phyloP scores from a whole-genome alignment of 2,329 filamentous ascomycete genomes.

The Grosmannia penicillata region DNA sequence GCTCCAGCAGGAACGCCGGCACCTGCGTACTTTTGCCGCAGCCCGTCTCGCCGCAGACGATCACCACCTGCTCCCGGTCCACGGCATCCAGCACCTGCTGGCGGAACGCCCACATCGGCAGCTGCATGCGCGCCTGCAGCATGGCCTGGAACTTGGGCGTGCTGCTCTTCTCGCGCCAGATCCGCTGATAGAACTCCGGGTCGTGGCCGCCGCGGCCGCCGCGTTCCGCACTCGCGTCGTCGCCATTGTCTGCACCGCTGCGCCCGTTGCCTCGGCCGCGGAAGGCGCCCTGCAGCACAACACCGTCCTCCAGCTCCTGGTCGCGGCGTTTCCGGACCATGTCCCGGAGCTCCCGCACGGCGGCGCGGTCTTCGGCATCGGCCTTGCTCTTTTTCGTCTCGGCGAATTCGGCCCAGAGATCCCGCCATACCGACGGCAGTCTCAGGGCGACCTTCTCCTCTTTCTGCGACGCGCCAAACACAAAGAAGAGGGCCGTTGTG shows the following conservation, averaged over 20 bases:
- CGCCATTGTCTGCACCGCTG: conserved; percentile 28
- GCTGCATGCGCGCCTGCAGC: conserved; percentile 59
- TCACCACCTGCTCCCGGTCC: conserved; percentile 69
- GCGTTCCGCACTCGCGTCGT: too few relatives aligned
- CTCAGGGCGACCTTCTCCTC: conserved; percentile 76
- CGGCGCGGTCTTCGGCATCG: conserved; percentile 55
- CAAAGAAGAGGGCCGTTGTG: conserved; percentile 65
- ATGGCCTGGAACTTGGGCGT: conserved; percentile 59
- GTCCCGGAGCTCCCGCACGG: conserved; percentile 52
- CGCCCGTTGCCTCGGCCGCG: conserved; percentile 41
- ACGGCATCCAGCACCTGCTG: conserved; percentile 65
- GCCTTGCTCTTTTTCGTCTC: conserved; percentile 53
- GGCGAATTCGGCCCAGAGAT: conserved; percentile 70
- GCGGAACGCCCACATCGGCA: conserved; percentile 83
- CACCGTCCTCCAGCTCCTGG: conserved; percentile 55
- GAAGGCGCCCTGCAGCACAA: conserved; percentile 66
- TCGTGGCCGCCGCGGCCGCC: conserved; percentile 20
- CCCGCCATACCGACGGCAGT: conserved; percentile 67
- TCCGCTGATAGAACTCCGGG: conserved; percentile 34
- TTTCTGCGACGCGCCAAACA: conserved; percentile 63
- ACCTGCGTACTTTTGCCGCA: conserved; percentile 97
- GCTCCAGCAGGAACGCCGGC: conserved; percentile 84
- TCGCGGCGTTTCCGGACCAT: conserved; percentile 55
- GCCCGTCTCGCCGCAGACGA: conserved; percentile 92
- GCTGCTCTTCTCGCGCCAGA: conserved; percentile 44